These are phyloP conservation scores for Conticribra weissflogii DNA, from an alignment of 108 stramenopile species.

Conservation along the genomic window DNA sequence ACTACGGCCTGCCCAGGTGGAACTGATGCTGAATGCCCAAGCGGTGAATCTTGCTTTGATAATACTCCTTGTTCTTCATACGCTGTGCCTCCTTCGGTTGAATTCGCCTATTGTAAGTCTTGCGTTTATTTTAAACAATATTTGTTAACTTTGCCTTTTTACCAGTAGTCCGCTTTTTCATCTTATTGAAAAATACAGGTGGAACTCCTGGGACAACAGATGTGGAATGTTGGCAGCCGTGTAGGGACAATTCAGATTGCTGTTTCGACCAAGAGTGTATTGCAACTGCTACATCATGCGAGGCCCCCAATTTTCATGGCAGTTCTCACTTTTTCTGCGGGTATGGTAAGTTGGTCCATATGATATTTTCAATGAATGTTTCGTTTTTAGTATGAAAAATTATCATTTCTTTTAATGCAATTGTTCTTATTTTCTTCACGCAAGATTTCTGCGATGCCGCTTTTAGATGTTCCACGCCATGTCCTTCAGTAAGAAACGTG, in stretches of 20 bases:
- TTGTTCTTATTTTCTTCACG: not conserved
- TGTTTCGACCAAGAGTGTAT: slow-evolving; percentile 42
- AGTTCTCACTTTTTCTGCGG: slow-evolving; percentile 47
- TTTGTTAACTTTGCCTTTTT: not conserved
- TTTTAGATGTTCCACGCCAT: slow-evolving; percentile 50
- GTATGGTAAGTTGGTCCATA: slow-evolving; percentile 17
- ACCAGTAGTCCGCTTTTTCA: slow-evolving; percentile 12
- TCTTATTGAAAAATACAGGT: slow-evolving; percentile 1
- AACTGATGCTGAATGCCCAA: slow-evolving; percentile 14
- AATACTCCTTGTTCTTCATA: slow-evolving; percentile 1
- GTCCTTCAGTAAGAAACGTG: slow-evolving; percentile 44
- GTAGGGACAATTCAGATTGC: slow-evolving; percentile 40
- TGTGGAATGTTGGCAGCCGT: slow-evolving; percentile 47
- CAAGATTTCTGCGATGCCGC: slow-evolving; percentile 45
- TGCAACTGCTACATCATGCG: slow-evolving; percentile 16
- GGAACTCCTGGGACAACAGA: slow-evolving; percentile 15
- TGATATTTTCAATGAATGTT: not conserved
- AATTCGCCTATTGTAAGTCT: slow-evolving; percentile 2
- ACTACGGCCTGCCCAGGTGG: slow-evolving; percentile 9
- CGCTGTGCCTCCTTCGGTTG: slow-evolving; percentile 9
- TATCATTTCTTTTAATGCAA: not conserved
- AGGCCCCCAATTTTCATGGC: slow-evolving; percentile 20
- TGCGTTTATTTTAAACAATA: too few relatives aligned
- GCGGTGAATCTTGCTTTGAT: slow-evolving; percentile 15
- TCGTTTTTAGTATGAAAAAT: not conserved